These are phyloP conservation scores for Viscum album DNA, from an alignment of 177 flowering plant genomes.

Conservation along the genomic window DNA sequence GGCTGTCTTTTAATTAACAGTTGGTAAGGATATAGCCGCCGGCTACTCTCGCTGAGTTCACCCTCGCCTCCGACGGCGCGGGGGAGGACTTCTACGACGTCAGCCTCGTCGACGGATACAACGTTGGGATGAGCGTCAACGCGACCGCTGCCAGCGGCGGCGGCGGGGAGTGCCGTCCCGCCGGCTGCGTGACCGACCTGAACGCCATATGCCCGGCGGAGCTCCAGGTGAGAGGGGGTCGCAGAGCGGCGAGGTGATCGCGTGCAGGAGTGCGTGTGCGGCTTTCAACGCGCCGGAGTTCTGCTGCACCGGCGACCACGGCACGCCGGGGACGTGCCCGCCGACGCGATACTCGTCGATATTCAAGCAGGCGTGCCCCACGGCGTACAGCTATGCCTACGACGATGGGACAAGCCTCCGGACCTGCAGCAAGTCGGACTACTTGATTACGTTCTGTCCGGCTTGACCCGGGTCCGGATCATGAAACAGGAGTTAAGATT, in stretches of 20 bases:
- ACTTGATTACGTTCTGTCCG: conserved; percentile 45
- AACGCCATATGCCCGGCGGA: conserved; percentile 40
- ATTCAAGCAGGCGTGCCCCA: conserved; percentile 41
- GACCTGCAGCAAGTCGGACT: conserved; percentile 35
- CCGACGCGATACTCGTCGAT: conserved; percentile 40
- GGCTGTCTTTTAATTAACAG: no score
- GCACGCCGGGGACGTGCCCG: conserved; percentile 26
- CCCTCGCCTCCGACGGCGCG: conserved; percentile 35
- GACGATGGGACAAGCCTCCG: conserved; percentile 40
- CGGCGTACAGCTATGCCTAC: conserved; percentile 42
- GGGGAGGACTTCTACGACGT: conserved; percentile 55
- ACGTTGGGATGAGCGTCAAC: conserved; percentile 30
- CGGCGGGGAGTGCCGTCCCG: conserved; percentile 29
- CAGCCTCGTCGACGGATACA: conserved; percentile 59
- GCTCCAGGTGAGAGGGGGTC: no score
- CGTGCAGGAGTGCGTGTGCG: conserved; percentile 43
- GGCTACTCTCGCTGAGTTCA: conserved; percentile 47
- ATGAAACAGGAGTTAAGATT: no score
- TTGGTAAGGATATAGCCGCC: no score
- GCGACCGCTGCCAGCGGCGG: conserved; percentile 41
- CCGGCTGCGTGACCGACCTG: conserved; percentile 36
- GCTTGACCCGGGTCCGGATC: no score
- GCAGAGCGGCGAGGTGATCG: conserved; percentile 20
- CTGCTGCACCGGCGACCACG: conserved; percentile 42
- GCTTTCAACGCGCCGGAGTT: conserved; percentile 40